Base-by-base conservation (phyloP, 495 filamentous ascomycete genomes). In the Viridothelium virens region DNA sequence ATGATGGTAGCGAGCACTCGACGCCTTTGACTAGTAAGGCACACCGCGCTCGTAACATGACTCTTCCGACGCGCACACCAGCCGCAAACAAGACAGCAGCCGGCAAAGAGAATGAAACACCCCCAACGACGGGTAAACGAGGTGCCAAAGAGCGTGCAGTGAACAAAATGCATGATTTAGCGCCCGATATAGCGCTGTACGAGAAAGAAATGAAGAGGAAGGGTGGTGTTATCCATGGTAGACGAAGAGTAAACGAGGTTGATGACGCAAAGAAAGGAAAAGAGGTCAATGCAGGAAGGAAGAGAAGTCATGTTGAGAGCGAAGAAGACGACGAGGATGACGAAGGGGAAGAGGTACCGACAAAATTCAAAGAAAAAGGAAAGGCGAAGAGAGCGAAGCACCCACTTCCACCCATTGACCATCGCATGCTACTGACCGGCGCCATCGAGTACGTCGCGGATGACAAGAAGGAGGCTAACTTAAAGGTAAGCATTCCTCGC, bases 121-220 rank as follows among this genome's bases (percentile, higher is more conserved):
- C 93, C 0, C 86, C 85, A 1, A 85, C 86, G 14, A 89, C 85
- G 3, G 85, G 86, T 53, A 92, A 90, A 74, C 87, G 94, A 38
- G 91, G 88, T 71, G 92, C 94, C 7, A 97, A 97, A 72, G 87
- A 89, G 2, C 85, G 86, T 67, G 94, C 95, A 39, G 77, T 87
- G 2, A 86, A 87, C 3, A 86, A 82, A 63, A 77, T 97, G 2
- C 91, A 94, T 63, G 83, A 86, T 33, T 76, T 89, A 34, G 91
- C 90, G 10, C 82, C 86, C 0, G 94, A 97, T 75, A 90, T 97
- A 69, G 87, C 87, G 7, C 78, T 92, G 62, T 97, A 92, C 72
- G 89, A 99, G 74, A 97, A 96, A 72, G 94, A 99, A 76, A 91
- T 81, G 79, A 96, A 94, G 79, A 85, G 86, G 31, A 88, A 89